Evolutionary conservation across 768 basidiomycete genomes (phyloP).

Genomic region (Steccherinum ochraceum): DNA sequence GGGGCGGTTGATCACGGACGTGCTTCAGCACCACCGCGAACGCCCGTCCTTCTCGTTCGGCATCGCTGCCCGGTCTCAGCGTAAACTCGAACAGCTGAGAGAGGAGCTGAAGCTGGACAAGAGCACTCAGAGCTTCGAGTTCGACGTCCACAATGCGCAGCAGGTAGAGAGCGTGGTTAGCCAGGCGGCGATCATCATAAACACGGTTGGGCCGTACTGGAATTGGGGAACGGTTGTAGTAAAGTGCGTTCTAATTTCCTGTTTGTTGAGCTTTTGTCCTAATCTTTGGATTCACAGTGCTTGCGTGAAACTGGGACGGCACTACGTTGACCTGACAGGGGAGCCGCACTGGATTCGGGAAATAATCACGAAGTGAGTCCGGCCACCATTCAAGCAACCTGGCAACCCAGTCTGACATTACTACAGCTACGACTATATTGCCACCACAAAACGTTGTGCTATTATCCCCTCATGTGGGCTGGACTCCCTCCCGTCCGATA

Average conservation of each 20-base stretch:
- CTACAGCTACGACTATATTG: conserved; percentile 69
- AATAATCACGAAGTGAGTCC: conserved; percentile 53
- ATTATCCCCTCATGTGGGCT: conserved; percentile 78
- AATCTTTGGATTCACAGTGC: too few species aligned
- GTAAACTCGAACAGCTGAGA: conserved; percentile 51
- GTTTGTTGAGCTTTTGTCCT: not conserved
- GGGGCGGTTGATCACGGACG: conserved; percentile 60
- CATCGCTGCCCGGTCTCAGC: conserved; percentile 60
- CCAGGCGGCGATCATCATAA: conserved; percentile 62
- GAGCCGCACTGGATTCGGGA: conserved; percentile 62
- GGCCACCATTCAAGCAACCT: too few species aligned
- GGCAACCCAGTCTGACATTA: not conserved
- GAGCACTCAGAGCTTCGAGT: conserved; percentile 36
- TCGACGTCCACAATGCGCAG: conserved; percentile 52
- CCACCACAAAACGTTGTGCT: conserved; percentile 62
- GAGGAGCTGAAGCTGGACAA: conserved; percentile 39
- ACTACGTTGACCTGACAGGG: conserved; percentile 84
- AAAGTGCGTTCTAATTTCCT: conserved; percentile 30
- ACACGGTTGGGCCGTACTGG: conserved; percentile 73
- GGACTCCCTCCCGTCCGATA: conserved; percentile 75
- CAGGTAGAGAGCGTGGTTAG: conserved; percentile 55
- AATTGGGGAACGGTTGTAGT: conserved; percentile 70
- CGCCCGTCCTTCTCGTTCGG: conserved; percentile 55
- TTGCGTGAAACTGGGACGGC: conserved; percentile 66
- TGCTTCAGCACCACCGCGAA: conserved; percentile 62